A percentile compares a stretch with the other conserved stretches of the same genome.
Conservation (phyloP, 2,329 filamentous ascomycete genomes). For the Penicillium crustosum region DNA sequence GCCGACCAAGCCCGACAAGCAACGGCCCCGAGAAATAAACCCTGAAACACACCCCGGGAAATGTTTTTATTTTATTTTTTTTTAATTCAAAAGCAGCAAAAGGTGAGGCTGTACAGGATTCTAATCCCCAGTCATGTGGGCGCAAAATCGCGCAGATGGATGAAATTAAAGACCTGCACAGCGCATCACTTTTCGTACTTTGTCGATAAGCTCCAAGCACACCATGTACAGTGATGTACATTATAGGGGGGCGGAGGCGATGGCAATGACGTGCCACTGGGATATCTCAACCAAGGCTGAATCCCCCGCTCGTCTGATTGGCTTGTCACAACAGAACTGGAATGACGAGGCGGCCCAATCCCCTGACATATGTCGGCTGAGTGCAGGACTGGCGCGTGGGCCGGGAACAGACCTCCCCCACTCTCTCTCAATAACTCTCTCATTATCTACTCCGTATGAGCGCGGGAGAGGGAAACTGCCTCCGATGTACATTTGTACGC, state of each 20-base stretch:
- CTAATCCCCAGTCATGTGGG: not conserved
- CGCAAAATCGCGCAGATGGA: constrained; percentile 7
- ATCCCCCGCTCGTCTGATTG: constrained; percentile 5
- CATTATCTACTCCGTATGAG: not conserved
- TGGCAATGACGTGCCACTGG: constrained; percentile 8
- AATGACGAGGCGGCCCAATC: constrained; percentile 14
- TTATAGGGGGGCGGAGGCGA: not conserved
- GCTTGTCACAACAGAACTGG: constrained; percentile 3
- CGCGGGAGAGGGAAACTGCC: not conserved
- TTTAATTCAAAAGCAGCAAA: not conserved
- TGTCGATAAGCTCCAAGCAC: not conserved
- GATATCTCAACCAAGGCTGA: constrained; percentile 2
- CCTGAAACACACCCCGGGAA: constrained; percentile 9
- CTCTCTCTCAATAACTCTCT: not conserved
- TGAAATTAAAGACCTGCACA: constrained; percentile 3
- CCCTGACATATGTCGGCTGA: constrained; percentile 18
- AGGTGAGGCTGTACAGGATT: constrained; percentile 7
- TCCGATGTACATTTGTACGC: constrained; percentile 13
- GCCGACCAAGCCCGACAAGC: constrained; percentile 30
- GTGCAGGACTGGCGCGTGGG: constrained; percentile 18
- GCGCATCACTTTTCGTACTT: constrained; percentile 6
- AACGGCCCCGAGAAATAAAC: constrained; percentile 20
- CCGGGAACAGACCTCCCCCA: constrained; percentile 11
- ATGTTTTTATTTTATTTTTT: not conserved
- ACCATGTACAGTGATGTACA: not conserved